Evolutionary conservation across 345 rosid genomes (phyloP).

Genomic region (Salix suchowensis): DNA sequence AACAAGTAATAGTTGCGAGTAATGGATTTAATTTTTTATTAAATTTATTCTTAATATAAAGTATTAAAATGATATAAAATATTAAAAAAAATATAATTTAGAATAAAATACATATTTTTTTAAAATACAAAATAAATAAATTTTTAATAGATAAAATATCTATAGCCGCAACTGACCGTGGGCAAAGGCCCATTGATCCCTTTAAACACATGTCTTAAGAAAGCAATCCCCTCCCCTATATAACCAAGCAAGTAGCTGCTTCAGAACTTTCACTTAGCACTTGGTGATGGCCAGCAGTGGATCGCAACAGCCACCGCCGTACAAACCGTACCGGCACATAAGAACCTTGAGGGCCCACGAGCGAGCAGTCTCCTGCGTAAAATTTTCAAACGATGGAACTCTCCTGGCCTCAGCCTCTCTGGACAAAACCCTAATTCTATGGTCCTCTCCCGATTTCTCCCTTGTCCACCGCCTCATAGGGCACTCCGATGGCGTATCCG

Average conservation of each 20-base stretch:
- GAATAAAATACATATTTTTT: too few species aligned
- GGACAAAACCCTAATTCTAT: slow-evolving; percentile 73
- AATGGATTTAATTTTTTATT: too few species aligned
- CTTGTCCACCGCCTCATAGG: slow-evolving; percentile 64
- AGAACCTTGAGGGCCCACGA: slow-evolving; percentile 61
- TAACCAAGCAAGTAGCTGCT: neutral
- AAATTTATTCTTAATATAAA: too few species aligned
- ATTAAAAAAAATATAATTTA: too few species aligned
- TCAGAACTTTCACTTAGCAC: neutral
- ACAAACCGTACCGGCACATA: slow-evolving; percentile 57
- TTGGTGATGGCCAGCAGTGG: slow-evolving; percentile 12
- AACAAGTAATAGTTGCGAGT: too few species aligned
- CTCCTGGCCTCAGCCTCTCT: slow-evolving; percentile 86
- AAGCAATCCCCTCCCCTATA: neutral
- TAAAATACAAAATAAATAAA: too few species aligned
- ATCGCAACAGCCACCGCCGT: slow-evolving; percentile 25
- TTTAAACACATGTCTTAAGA: neutral
- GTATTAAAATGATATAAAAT: too few species aligned
- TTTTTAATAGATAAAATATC: too few species aligned
- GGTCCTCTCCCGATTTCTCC: slow-evolving; percentile 59
- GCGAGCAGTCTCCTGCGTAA: slow-evolving; percentile 80
- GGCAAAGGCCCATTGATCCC: neutral
- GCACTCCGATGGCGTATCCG: slow-evolving; percentile 73
- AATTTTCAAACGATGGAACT: slow-evolving; percentile 81
- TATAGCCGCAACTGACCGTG: too few species aligned